A percentile compares a stretch with the other conserved stretches of the same genome.
phyloP scores from a whole-genome alignment of 306 rosid genomes.

The Sicyos edulis region DNA sequence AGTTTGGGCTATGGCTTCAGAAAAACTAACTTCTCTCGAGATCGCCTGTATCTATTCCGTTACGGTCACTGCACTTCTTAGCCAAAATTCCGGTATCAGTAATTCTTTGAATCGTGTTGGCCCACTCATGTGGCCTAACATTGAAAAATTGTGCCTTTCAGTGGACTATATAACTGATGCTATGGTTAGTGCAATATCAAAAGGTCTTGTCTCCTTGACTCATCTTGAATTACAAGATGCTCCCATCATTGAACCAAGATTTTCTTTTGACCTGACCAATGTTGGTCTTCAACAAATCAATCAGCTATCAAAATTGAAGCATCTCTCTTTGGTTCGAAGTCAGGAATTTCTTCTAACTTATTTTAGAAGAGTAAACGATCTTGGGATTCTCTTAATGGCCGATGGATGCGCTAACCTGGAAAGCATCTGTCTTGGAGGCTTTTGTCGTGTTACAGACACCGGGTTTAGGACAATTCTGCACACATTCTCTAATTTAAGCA shows the following conservation, averaged over 20 bases:
- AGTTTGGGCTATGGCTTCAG: constrained; percentile 76
- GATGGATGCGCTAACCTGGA: constrained; percentile 76
- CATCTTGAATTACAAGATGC: constrained; percentile 94
- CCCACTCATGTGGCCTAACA: constrained; percentile 55
- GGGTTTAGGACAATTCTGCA: constrained; percentile 89
- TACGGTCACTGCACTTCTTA: constrained; percentile 70
- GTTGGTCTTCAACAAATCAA: constrained; percentile 86
- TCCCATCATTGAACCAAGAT: constrained; percentile 72
- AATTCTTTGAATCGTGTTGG: constrained; percentile 38
- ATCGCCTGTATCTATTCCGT: constrained; percentile 80
- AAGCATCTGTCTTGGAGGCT: constrained; percentile 88
- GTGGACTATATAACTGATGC: constrained; percentile 86
- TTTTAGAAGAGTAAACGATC: constrained; percentile 83
- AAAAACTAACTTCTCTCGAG: constrained; percentile 72
- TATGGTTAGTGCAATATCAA: constrained; percentile 68
- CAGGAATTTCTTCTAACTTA: constrained; percentile 60
- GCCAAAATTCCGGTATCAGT: constrained; percentile 54
- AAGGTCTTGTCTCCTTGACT: constrained; percentile 50
- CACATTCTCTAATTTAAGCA: constrained; percentile 64
- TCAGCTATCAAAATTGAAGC: constrained; percentile 67
- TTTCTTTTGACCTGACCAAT: constrained; percentile 71
- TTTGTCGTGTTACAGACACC: constrained; percentile 94
- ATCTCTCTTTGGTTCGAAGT: constrained; percentile 76
- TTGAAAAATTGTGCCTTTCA: constrained; percentile 73
- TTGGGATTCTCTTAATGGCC: constrained; percentile 83